Conservation (phyloP, 345 rosid genomes). For the Salix exigua region DNA sequence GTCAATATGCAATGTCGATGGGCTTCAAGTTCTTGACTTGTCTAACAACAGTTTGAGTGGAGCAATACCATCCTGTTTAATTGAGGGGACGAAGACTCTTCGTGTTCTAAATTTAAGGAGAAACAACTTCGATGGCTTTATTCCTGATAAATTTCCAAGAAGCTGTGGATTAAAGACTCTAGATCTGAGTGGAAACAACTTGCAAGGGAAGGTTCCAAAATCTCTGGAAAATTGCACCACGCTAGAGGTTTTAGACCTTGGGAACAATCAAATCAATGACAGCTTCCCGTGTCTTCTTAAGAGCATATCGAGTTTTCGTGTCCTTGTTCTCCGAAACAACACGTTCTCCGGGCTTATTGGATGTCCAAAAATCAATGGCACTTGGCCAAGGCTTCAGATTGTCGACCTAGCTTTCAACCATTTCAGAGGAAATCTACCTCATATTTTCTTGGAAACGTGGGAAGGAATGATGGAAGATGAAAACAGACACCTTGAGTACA, state of each 20-base stretch:
- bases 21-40: slow-evolving; percentile 26
- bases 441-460: slow-evolving; percentile 15
- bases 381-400: slow-evolving; percentile 37
- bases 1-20: slow-evolving; percentile 25
- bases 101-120: slow-evolving; percentile 32
- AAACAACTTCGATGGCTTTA: slow-evolving; percentile 18
- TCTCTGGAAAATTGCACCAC: slow-evolving; percentile 24
- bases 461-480: slow-evolving; percentile 31
- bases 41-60: slow-evolving; percentile 39
- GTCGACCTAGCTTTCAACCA: slow-evolving; percentile 33
- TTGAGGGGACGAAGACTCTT: slow-evolving; percentile 1
- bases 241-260: slow-evolving; percentile 39
- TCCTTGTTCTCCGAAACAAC: slow-evolving; percentile 37
- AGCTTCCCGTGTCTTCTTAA: slow-evolving; percentile 36
- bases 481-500: slow-evolving; percentile 11
- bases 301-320: slow-evolving; percentile 25
- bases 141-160: slow-evolving; percentile 13
- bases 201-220: slow-evolving; percentile 31
- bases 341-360: slow-evolving; percentile 10
- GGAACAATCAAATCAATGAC: slow-evolving; percentile 30
- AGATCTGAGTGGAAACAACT: slow-evolving; percentile 32
- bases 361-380: not conserved
- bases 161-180: slow-evolving; percentile 25
- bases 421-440: slow-evolving; percentile 28
- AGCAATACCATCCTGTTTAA: slow-evolving; percentile 22